Evolutionary conservation across 108 stramenopile species (phyloP).

Genomic region (Pseudonitzschia pungens): DNA sequence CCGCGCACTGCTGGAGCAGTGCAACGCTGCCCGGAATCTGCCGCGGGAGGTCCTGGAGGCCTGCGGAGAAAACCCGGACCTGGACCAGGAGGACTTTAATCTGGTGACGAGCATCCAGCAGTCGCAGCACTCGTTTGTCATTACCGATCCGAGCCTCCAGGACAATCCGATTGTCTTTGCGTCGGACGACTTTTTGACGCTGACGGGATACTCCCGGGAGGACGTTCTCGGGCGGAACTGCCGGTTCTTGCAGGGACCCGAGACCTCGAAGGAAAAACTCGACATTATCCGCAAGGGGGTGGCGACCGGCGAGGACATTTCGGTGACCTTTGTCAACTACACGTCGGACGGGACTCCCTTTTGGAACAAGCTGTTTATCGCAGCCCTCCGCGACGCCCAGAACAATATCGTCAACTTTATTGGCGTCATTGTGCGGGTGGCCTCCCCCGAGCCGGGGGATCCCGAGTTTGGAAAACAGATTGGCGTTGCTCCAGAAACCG

Average conservation of each 20-base stretch:
- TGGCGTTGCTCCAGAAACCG: not conserved
- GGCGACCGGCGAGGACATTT: slow-evolving; percentile 74
- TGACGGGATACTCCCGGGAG: slow-evolving; percentile 93
- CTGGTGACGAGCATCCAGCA: slow-evolving; percentile 87
- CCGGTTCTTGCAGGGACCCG: slow-evolving; percentile 91
- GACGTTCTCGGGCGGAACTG: slow-evolving; percentile 95
- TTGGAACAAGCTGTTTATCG: slow-evolving; percentile 98
- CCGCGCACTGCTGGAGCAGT: slow-evolving; percentile 50
- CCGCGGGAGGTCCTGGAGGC: slow-evolving; percentile 58
- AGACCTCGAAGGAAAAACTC: slow-evolving; percentile 85
- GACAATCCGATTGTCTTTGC: slow-evolving; percentile 96
- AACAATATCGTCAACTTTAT: slow-evolving; percentile 95
- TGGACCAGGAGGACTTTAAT: slow-evolving; percentile 86
- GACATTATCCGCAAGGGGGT: slow-evolving; percentile 83
- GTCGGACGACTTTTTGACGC: slow-evolving; percentile 76
- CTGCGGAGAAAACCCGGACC: slow-evolving; percentile 38
- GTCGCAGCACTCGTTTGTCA: slow-evolving; percentile 93
- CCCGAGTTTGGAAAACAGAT: slow-evolving; percentile 57
- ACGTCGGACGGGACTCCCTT: slow-evolving; percentile 94
- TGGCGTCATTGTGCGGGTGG: slow-evolving; percentile 88
- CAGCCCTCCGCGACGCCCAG: slow-evolving; percentile 90
- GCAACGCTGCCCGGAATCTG: slow-evolving; percentile 61
- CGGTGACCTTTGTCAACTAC: slow-evolving; percentile 94
- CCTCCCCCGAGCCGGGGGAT: slow-evolving; percentile 69
- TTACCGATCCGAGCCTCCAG: slow-evolving; percentile 93